Base-by-base conservation (phyloP, 345 rosid genomes). In the Physaria fendleri region DNA sequence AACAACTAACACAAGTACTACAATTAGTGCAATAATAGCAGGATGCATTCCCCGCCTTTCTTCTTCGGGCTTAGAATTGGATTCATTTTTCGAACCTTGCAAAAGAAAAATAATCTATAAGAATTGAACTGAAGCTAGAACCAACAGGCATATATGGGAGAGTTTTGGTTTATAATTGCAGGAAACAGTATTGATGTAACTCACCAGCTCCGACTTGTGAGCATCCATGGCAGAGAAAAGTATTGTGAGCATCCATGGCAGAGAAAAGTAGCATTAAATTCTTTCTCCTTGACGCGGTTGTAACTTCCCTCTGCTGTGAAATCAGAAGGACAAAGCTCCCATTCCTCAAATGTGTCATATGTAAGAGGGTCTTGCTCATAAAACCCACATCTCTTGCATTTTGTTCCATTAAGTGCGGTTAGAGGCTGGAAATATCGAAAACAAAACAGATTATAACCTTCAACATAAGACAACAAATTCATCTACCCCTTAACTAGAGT, bases 311-410 rank as follows among this genome's bases (percentile, higher is more conserved):
- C 81, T 44, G 62, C 67, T 40, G 62, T 35, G 68, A 93, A 94
- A 63, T 81, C 95, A 6, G 90, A 90, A 54, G 90, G 74, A 66
- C 99, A 94, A 40, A 94, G 52, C 74, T 90, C 97, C 97, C 97
- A 94, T 59, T 85, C 97, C 21, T 81, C 87, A 78, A 56, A 87
- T 5, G 75, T 76, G 63, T 94, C 87, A 57, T 84, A 22, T 16
- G 29, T 68, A 20, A 85, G 2, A 2, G 13, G 43, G 62, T 90
- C 95, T 64, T 75, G 12, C 79, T 90, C 96, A 38, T 85, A 94
- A 62, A 94, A 71, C 17, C 97, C 99, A 74, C 99, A 94, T 55
- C 95, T 76, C 81, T 90, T 94, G 87, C 99, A 94, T 68, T 87
- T 90, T 34, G 64, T 76, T 48, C 79, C 76, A 5, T 71, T 24